Evolutionary conservation across 148 eudicot genomes (phyloP).

Genomic region (Polygonum maritimum): DNA sequence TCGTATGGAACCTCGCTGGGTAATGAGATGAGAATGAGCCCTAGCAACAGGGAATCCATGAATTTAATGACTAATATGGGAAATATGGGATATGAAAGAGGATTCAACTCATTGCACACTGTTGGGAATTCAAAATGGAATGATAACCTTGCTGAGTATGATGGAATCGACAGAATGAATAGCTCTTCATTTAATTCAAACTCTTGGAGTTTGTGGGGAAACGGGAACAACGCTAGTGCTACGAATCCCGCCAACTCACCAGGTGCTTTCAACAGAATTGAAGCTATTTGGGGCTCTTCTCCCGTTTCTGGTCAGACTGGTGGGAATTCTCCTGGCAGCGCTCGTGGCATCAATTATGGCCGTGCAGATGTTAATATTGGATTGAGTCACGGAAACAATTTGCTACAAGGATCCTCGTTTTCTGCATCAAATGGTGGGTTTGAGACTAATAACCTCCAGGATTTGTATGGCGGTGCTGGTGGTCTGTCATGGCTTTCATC

Average conservation of each 20-base stretch:
- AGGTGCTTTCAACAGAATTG: conserved; percentile 35
- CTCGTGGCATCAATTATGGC: conserved; percentile 29
- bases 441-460: conserved; percentile 36
- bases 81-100: conserved; percentile 49
- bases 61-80: conserved; percentile 36
- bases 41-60: conserved; percentile 34
- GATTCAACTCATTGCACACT: conserved; percentile 26
- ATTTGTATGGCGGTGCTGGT: conserved; percentile 37
- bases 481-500: conserved; percentile 64
- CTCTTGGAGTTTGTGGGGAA: conserved; percentile 61
- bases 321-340: conserved; percentile 29
- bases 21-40: conserved; percentile 53
- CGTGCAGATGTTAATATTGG: conserved; percentile 32
- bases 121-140: conserved; percentile 38
- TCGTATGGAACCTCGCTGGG: conserved; percentile 37
- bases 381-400: conserved; percentile 25
- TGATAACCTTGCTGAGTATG: conserved; percentile 36
- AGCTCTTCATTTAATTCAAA: conserved; percentile 40
- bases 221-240: conserved; percentile 35
- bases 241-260: conserved; percentile 23
- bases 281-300: conserved; percentile 68
- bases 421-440: conserved; percentile 27
- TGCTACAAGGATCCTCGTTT: conserved; percentile 34
- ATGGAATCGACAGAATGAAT: conserved; percentile 30
- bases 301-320: conserved; percentile 37